Percentiles rank a stretch among this genome's conserved stretches.
Conservation (phyloP, 345 rosid species). For the Murraya koenigii region DNA sequence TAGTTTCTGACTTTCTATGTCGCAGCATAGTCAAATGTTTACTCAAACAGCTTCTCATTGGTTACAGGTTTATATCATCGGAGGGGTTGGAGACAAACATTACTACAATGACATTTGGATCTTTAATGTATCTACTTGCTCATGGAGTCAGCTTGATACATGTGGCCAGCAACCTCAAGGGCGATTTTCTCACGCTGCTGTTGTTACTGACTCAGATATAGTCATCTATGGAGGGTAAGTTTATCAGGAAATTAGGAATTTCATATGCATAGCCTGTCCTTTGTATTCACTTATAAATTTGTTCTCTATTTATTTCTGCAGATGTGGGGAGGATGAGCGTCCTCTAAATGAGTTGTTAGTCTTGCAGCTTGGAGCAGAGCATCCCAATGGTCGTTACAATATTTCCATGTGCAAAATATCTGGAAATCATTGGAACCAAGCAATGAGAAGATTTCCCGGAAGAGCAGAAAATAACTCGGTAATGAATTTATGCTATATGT, state of each 20-base stretch:
- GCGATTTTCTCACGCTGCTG: conserved; percentile 73
- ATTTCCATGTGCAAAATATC: conserved; percentile 39
- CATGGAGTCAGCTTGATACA: conserved; percentile 52
- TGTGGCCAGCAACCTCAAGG: conserved; percentile 70
- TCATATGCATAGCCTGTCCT: neutral
- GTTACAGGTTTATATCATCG: conserved; percentile 58
- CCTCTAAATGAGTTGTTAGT: conserved; percentile 65
- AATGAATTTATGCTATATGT: neutral
- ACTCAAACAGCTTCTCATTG: neutral
- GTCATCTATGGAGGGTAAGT: conserved; percentile 67
- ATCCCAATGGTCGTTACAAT: conserved; percentile 30
- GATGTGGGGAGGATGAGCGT: conserved; percentile 77
- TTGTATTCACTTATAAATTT: neutral
- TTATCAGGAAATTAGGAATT: neutral
- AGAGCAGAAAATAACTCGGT: conserved; percentile 30
- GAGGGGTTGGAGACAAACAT: conserved; percentile 73
- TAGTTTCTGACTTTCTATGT: neutral
- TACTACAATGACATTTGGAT: conserved; percentile 73
- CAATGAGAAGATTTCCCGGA: conserved; percentile 28
- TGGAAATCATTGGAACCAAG: conserved; percentile 48
- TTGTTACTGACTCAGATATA: conserved; percentile 40
- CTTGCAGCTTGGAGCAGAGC: conserved; percentile 48
- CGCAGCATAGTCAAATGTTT: neutral
- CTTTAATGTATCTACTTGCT: conserved; percentile 38
- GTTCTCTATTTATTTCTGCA: conserved; percentile 11